A percentile compares a stretch with the other conserved stretches of the same genome.
Conservation (phyloP, 495 filamentous ascomycete species). For the Echria macrotheca region DNA sequence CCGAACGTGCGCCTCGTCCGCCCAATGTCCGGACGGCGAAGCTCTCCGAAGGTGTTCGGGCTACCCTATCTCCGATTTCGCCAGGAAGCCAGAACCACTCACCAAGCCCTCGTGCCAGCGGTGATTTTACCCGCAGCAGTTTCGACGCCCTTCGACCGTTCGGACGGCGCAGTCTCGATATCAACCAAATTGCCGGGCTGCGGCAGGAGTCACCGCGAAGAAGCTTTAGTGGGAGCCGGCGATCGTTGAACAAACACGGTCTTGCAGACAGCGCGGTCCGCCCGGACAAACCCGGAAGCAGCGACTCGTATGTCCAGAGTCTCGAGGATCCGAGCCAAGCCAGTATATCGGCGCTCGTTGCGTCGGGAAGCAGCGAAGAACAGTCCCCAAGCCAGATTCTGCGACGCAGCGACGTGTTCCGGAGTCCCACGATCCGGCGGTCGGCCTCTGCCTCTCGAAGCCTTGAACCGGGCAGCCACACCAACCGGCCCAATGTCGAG, state of each 20-base stretch:
- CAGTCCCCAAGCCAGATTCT: slow-evolving; percentile 90
- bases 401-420: slow-evolving; percentile 79
- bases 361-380: slow-evolving; percentile 70
- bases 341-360: slow-evolving; percentile 58
- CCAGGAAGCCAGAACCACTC: slow-evolving; percentile 30
- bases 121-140: slow-evolving; percentile 36
- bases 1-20: slow-evolving; percentile 6
- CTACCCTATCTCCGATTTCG: slow-evolving; percentile 54
- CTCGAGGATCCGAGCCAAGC: slow-evolving; percentile 56
- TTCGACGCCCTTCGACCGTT: slow-evolving; percentile 40
- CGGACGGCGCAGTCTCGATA: slow-evolving; percentile 47
- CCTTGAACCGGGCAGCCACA: slow-evolving; percentile 5
- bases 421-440: slow-evolving; percentile 66
- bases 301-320: slow-evolving; percentile 72
- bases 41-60: slow-evolving; percentile 57
- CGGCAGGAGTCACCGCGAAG: slow-evolving; percentile 40
- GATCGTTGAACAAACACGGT: slow-evolving; percentile 40
- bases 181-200: slow-evolving; percentile 31
- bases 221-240: slow-evolving; percentile 53
- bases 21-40: slow-evolving; percentile 36
- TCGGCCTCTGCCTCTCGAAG: slow-evolving; percentile 35
- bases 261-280: slow-evolving; percentile 34
- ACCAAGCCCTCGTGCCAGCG: slow-evolving; percentile 39
- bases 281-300: slow-evolving; percentile 58
- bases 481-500: slow-evolving; percentile 1